Conservation (phyloP, 305 asterid species). For the Plantago lanceolata region DNA sequence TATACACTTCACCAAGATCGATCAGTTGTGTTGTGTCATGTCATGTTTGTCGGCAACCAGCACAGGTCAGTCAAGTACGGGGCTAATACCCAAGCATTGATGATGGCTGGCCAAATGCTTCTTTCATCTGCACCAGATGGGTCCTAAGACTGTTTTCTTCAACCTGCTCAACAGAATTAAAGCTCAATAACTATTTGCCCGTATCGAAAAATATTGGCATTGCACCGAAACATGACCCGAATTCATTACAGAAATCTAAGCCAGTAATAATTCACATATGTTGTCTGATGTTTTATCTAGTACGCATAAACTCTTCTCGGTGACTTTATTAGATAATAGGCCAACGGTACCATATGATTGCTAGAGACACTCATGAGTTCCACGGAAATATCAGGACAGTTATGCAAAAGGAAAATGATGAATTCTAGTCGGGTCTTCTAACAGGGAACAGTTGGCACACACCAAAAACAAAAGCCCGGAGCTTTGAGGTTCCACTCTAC, state of each 20-base stretch:
- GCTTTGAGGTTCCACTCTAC: background rate
- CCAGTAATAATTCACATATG: background rate
- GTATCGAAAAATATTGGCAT: background rate
- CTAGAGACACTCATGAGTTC: background rate
- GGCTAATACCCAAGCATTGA: slow-evolving; percentile 27
- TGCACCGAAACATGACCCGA: background rate
- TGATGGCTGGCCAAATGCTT: slow-evolving; percentile 23
- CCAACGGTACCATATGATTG: background rate
- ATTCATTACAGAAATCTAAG: background rate
- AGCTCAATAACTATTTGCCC: slow-evolving; percentile 9
- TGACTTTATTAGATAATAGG: background rate
- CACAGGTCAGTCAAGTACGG: slow-evolving; percentile 19
- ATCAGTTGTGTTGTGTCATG: slow-evolving; percentile 4
- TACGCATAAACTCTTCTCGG: background rate
- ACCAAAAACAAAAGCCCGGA: background rate
- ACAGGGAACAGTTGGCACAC: too few relatives aligned
- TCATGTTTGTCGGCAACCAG: slow-evolving; percentile 3
- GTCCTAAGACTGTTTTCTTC: slow-evolving; percentile 76
- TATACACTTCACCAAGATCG: slow-evolving; percentile 22
- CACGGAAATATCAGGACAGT: too few relatives aligned
- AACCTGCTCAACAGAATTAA: slow-evolving; percentile 43
- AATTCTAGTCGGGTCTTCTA: too few relatives aligned
- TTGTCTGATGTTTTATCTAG: background rate
- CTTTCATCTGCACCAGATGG: slow-evolving; percentile 56
- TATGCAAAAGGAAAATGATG: too few relatives aligned